Conservation (phyloP, 2,329 filamentous ascomycete genomes). For the Fusarium subtropicale region DNA sequence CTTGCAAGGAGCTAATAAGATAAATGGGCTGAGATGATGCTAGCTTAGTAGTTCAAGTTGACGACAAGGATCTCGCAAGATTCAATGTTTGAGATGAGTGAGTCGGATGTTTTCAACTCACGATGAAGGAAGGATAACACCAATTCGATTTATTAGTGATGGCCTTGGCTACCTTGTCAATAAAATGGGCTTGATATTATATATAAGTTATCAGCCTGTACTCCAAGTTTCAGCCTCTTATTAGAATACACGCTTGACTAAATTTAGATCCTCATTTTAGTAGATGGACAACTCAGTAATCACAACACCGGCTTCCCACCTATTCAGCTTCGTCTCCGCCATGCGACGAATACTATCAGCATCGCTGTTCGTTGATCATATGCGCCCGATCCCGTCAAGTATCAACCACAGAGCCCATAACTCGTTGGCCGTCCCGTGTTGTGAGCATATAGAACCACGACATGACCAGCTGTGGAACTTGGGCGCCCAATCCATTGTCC, state of each 20-base stretch:
- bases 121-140: conserved; percentile 6
- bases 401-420: conserved; percentile 9
- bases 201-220: conserved; percentile 25
- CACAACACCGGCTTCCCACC: conserved; percentile 34
- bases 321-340: conserved; percentile 5
- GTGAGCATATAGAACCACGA: conserved; percentile 30
- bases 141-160: conserved; percentile 14
- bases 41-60: background rate
- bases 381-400: conserved; percentile 12
- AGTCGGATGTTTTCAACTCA: background rate
- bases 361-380: conserved; percentile 2
- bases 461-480: conserved; percentile 35
- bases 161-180: conserved; percentile 23
- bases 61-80: conserved; percentile 1
- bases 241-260: conserved; percentile 21
- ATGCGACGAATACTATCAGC: conserved; percentile 3
- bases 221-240: conserved; percentile 29
- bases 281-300: conserved; percentile 15
- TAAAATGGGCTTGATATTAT: conserved; percentile 17
- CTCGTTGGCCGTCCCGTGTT: conserved; percentile 21
- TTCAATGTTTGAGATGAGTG: background rate
- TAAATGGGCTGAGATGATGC: conserved; percentile 13
- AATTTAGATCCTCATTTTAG: conserved; percentile 35
- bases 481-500: conserved; percentile 29
- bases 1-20: background rate